Evolutionary conservation across 169 alveolate species (phyloP).

Genomic region (Theileria luwenshuni): DNA sequence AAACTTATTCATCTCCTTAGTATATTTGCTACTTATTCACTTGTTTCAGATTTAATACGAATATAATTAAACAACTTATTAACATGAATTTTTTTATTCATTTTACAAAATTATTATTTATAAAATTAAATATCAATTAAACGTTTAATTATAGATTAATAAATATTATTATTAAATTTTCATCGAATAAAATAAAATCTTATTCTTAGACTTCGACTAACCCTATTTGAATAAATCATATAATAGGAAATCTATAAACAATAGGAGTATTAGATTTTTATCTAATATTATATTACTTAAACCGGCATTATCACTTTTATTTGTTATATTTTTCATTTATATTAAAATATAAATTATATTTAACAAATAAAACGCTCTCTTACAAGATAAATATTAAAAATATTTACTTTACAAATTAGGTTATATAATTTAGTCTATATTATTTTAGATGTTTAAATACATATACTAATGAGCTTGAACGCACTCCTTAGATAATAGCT

Average conservation of each 20-base stretch:
- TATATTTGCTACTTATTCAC: slow-evolving; percentile 28
- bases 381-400: slow-evolving; percentile 14
- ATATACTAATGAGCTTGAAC: slow-evolving; percentile 18
- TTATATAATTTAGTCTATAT: slow-evolving; percentile 17
- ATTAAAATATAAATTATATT: slow-evolving; percentile 16
- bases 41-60: slow-evolving; percentile 33
- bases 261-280: slow-evolving; percentile 26
- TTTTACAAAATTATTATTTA: background rate
- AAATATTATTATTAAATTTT: background rate
- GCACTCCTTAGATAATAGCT: slow-evolving; percentile 30
- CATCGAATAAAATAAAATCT: slow-evolving; percentile 8
- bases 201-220: slow-evolving; percentile 35
- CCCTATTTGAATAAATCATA: slow-evolving; percentile 24
- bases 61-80: slow-evolving; percentile 19
- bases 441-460: slow-evolving; percentile 20
- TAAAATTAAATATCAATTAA: slow-evolving; percentile 12
- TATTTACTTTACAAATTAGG: slow-evolving; percentile 18
- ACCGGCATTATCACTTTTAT: slow-evolving; percentile 33
- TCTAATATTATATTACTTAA: slow-evolving; percentile 29
- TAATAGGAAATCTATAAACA: slow-evolving; percentile 34
- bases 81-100: slow-evolving; percentile 4
- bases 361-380: slow-evolving; percentile 24
- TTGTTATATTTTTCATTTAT: slow-evolving; percentile 5
- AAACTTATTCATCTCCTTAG: slow-evolving; percentile 28
- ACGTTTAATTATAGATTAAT: slow-evolving; percentile 5